Evolutionary conservation across 768 basidiomycete genomes (phyloP).

Genomic region (Leccinum subgranulosum): DNA sequence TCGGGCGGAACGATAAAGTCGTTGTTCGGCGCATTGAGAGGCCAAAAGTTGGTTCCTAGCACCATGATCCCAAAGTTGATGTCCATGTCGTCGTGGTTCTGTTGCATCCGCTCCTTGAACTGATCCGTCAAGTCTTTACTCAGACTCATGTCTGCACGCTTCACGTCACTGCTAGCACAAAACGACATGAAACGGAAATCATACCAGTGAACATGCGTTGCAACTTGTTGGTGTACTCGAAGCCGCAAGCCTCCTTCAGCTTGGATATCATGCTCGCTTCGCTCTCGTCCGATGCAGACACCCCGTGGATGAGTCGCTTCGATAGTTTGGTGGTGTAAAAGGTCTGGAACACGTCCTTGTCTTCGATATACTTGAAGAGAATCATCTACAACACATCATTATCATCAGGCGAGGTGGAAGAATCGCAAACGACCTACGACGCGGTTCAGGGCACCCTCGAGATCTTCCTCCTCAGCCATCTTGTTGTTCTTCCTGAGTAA

Average conservation of each 20-base stretch:
- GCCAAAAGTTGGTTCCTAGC: slow-evolving; percentile 96
- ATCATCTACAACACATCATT: slow-evolving; percentile 64
- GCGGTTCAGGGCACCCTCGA: slow-evolving; percentile 87
- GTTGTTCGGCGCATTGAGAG: slow-evolving; percentile 75
- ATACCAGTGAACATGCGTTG: slow-evolving; percentile 95
- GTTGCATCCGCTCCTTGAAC: slow-evolving; percentile 91
- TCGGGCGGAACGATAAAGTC: slow-evolving; percentile 90
- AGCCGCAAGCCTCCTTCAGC: slow-evolving; percentile 93
- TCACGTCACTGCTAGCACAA: slow-evolving; percentile 1
- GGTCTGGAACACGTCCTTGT: slow-evolving; percentile 98
- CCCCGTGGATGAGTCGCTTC: slow-evolving; percentile 85
- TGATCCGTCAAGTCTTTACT: slow-evolving; percentile 94
- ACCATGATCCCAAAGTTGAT: slow-evolving; percentile 94
- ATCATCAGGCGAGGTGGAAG: background rate
- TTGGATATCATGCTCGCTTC: slow-evolving; percentile 98
- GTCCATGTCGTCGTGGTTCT: slow-evolving; percentile 80
- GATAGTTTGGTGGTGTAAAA: slow-evolving; percentile 96
- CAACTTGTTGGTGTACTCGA: slow-evolving; percentile 95
- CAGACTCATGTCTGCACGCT: slow-evolving; percentile 78
- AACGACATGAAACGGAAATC: slow-evolving; percentile 6
- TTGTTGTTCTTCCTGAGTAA: slow-evolving; percentile 96
- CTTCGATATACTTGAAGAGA: slow-evolving; percentile 96
- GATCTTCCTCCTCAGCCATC: slow-evolving; percentile 75
- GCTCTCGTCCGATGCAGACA: slow-evolving; percentile 93
- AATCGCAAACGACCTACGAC: slow-evolving; percentile 54